Conservation (phyloP, 1,284 basidiomycete genomes). For the Malassezia japonica region DNA sequence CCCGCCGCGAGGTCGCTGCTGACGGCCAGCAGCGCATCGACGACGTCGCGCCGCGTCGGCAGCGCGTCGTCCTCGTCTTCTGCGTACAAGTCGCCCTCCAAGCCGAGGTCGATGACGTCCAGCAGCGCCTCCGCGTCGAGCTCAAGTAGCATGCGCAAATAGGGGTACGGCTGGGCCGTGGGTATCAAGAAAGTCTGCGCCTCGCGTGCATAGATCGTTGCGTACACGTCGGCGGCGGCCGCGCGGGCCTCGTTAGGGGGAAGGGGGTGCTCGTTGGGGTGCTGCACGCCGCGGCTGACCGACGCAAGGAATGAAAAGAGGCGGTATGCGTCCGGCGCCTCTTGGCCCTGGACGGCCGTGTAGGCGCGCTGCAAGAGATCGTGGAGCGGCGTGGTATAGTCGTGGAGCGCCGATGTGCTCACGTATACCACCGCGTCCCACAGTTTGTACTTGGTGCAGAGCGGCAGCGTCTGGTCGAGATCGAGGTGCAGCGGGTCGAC, state of each 20-base stretch:
- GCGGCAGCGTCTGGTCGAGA: constrained; percentile 77
- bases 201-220: neutral
- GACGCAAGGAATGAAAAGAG: neutral
- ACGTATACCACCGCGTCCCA: constrained; percentile 94
- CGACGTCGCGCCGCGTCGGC: constrained; percentile 67
- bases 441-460: constrained; percentile 71
- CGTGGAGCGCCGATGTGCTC: constrained; percentile 74
- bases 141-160: neutral
- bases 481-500: constrained; percentile 84
- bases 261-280: constrained; percentile 8
- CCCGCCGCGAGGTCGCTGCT: neutral
- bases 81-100: constrained; percentile 85
- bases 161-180: neutral
- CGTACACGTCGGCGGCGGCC: neutral
- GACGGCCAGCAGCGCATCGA: constrained; percentile 77
- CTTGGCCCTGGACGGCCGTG: constrained; percentile 54
- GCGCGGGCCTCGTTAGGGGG: neutral
- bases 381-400: constrained; percentile 81
- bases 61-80: constrained; percentile 51
- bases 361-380: constrained; percentile 66
- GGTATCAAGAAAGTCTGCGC: neutral
- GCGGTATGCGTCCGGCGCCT: constrained; percentile 25
- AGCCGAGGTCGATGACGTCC: constrained; percentile 83
- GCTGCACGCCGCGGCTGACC: constrained; percentile 6
- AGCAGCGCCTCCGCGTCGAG: constrained; percentile 83